Conservation (phyloP, 441 rosid genomes). For the Pelargonium citronellum region DNA sequence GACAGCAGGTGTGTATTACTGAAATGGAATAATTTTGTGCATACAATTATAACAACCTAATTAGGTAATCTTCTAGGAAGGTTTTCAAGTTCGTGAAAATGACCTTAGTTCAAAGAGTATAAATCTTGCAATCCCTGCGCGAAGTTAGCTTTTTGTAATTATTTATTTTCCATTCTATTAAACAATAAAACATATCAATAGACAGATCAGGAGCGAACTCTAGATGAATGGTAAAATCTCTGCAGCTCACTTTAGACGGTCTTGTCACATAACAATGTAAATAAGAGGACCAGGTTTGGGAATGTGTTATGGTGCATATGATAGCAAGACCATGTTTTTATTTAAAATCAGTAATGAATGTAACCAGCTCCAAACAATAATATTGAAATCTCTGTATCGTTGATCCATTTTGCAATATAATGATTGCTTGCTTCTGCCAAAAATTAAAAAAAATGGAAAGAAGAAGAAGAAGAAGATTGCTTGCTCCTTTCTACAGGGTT, state of each 20-base stretch:
- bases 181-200: too few species aligned
- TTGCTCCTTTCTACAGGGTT: constrained; percentile 2
- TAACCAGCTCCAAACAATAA: background rate
- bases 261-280: too few species aligned
- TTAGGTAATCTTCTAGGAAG: constrained; percentile 6
- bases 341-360: background rate
- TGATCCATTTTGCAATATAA: too few species aligned
- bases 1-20: constrained; percentile 67
- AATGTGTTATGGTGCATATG: too few species aligned
- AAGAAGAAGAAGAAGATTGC: background rate
- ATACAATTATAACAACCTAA: background rate
- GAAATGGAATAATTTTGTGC: constrained; percentile 4
- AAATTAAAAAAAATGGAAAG: too few species aligned
- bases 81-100: background rate
- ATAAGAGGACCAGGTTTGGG: too few species aligned
- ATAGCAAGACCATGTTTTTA: background rate
- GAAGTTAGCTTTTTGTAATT: constrained; percentile 1
- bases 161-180: background rate
- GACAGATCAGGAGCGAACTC: too few species aligned
- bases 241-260: too few species aligned
- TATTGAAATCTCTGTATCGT: background rate
- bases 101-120: background rate
- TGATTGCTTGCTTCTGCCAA: too few species aligned
- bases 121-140: background rate
- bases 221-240: too few species aligned